Evolutionary conservation across 1,284 basidiomycete species (phyloP).

Genomic region (Ganoderma leucocontextum): DNA sequence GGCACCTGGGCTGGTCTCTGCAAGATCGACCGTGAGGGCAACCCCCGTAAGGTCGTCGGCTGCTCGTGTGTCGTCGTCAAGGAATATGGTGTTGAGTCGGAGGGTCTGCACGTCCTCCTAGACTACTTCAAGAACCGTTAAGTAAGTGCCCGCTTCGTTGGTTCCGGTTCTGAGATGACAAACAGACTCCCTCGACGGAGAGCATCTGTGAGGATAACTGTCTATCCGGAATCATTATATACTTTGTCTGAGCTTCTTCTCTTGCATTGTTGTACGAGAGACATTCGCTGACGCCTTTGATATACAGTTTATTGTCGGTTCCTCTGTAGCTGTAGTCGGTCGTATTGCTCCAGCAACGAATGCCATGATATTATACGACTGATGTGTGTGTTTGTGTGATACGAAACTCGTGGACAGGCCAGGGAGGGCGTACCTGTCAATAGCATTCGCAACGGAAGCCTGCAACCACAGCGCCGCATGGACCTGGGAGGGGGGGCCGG

Average conservation of each 20-base stretch:
- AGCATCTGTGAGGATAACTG: constrained; percentile 70
- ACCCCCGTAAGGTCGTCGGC: constrained; percentile 96
- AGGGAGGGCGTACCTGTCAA: neutral
- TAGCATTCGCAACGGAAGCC: too few species aligned
- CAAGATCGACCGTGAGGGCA: constrained; percentile 99
- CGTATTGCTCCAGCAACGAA: constrained; percentile 11
- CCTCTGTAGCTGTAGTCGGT: constrained; percentile 25
- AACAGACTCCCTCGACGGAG: constrained; percentile 91
- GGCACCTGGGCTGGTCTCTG: constrained; percentile 99
- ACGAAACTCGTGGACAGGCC: neutral
- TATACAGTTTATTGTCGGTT: constrained; percentile 23
- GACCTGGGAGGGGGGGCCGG: neutral
- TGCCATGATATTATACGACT: constrained; percentile 22
- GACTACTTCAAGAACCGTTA: constrained; percentile 97
- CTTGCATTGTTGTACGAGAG: neutral
- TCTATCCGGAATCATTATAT: constrained; percentile 89
- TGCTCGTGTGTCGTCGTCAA: constrained; percentile 98
- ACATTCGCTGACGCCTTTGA: neutral
- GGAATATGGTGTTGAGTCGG: constrained; percentile 96
- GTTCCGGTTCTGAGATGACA: constrained; percentile 63
- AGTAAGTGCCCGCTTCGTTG: constrained; percentile 43
- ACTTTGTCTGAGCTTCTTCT: constrained; percentile 61
- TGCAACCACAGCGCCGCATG: too few species aligned
- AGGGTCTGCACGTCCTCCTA: constrained; percentile 96
- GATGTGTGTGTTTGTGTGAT: neutral